These are phyloP conservation scores for Trypanosomatidae sp. DNA, from an alignment of 208 protist genomes.

Conservation along the genomic window DNA sequence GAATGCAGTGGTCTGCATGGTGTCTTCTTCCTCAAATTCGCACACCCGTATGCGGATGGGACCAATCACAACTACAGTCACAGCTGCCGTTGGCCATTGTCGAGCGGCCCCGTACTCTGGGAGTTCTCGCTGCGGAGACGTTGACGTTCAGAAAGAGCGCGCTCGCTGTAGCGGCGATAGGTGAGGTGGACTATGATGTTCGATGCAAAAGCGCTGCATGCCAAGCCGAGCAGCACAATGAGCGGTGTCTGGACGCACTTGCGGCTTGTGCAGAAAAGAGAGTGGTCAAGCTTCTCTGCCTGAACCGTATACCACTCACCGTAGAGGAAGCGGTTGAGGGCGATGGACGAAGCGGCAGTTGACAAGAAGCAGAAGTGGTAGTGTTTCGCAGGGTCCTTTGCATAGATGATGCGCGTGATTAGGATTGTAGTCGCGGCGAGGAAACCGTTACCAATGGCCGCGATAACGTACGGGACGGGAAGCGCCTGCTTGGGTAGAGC, in stretches of 20 bases:
- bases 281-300: conserved; percentile 37
- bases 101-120: not conserved
- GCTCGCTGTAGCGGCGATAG: conserved; percentile 38
- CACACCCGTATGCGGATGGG: not conserved
- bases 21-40: not conserved
- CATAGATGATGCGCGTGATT: conserved; percentile 52
- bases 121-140: conserved; percentile 29
- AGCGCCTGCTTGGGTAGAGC: conserved; percentile 24
- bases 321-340: conserved; percentile 56
- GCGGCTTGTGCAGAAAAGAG: conserved; percentile 32
- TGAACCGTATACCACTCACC: conserved; percentile 53
- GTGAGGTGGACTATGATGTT: conserved; percentile 42
- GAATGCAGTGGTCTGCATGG: too few species aligned
- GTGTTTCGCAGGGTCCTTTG: conserved; percentile 52
- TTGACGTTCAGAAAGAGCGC: conserved; percentile 41
- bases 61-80: not conserved
- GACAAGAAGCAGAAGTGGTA: conserved; percentile 52
- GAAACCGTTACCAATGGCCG: conserved; percentile 50
- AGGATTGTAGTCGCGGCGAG: conserved; percentile 42
- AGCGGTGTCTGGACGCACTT: conserved; percentile 51
- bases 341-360: conserved; percentile 28
- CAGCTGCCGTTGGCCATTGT: not conserved
- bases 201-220: conserved; percentile 36
- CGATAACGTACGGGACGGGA: conserved; percentile 39
- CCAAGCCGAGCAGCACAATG: conserved; percentile 43